Conservation (phyloP, 1,139 yeast species). For the Eremothecium gossypii region DNA sequence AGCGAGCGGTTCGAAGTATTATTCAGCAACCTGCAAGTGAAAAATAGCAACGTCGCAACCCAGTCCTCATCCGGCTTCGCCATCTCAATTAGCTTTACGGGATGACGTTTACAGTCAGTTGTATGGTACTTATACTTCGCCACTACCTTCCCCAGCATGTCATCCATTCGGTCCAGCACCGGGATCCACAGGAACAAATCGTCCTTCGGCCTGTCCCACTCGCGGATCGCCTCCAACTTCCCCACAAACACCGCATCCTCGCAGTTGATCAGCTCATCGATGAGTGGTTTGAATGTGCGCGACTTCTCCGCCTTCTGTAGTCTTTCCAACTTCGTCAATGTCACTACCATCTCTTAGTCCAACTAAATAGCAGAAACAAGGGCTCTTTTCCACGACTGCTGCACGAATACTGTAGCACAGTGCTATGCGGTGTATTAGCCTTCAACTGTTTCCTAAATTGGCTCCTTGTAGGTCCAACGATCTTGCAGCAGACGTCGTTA, state of each 20-base stretch:
- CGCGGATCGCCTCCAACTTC: constrained; percentile 19
- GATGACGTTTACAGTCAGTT: constrained; percentile 30
- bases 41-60: constrained; percentile 47
- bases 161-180: constrained; percentile 67
- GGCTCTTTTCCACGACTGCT: background rate
- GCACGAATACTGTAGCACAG: background rate
- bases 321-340: constrained; percentile 26
- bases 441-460: background rate
- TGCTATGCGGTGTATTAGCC: background rate
- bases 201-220: constrained; percentile 63
- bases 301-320: constrained; percentile 26
- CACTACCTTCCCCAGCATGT: constrained; percentile 46
- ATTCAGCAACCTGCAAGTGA: constrained; percentile 55
- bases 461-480: background rate
- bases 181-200: constrained; percentile 73
- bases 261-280: constrained; percentile 24
- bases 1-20: constrained; percentile 61
- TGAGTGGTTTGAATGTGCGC: constrained; percentile 24
- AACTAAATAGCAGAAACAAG: background rate
- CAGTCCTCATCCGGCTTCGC: constrained; percentile 38
- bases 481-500: background rate
- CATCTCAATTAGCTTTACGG: constrained; percentile 40
- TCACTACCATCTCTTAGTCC: constrained; percentile 17
- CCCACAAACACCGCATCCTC: constrained; percentile 17
- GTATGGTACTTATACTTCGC: constrained; percentile 40